Conservation (phyloP, 352 stramenopile species). For the Pythium chondricola region DNA sequence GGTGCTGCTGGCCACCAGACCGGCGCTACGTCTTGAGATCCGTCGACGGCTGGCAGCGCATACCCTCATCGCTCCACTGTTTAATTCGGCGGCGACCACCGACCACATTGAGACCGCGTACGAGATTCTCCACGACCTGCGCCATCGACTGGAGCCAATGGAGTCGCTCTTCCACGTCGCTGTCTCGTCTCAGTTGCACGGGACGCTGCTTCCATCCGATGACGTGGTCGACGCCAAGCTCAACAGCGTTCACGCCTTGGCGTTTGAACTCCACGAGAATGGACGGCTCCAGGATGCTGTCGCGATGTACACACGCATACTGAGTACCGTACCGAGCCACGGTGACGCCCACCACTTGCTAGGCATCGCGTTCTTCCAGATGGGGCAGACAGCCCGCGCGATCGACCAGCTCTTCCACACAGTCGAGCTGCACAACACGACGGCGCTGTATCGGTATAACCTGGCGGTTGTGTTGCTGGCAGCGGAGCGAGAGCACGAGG, state of each 20-base stretch:
- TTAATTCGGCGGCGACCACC: conserved; percentile 57
- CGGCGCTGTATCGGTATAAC: conserved; percentile 15
- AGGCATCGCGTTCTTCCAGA: conserved; percentile 19
- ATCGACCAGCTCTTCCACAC: conserved; percentile 19
- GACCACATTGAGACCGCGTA: conserved; percentile 65
- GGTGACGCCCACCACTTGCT: conserved; percentile 45
- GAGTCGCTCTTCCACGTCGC: conserved; percentile 30
- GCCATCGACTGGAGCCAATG: conserved; percentile 14
- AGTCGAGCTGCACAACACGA: conserved; percentile 2
- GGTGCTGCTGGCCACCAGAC: conserved; percentile 33
- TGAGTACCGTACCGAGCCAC: conserved; percentile 21
- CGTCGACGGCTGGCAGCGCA: conserved; percentile 26
- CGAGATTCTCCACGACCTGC: conserved; percentile 56
- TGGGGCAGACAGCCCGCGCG: conserved; percentile 10
- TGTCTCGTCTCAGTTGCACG: conserved; percentile 20
- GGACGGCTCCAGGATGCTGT: conserved; percentile 18
- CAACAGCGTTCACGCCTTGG: conserved; percentile 13
- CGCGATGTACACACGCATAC: conserved; percentile 36
- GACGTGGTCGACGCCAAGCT: conserved; percentile 11
- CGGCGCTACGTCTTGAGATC: conserved; percentile 16
- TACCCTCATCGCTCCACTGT: conserved; percentile 45
- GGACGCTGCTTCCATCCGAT: neutral
- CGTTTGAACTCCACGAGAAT: conserved; percentile 25
- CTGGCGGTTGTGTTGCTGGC: conserved; percentile 9
- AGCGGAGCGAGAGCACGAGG: neutral